These are phyloP conservation scores for Globisporangium yorkense DNA, from an alignment of 352 stramenopile genomes.

Conservation along the genomic window DNA sequence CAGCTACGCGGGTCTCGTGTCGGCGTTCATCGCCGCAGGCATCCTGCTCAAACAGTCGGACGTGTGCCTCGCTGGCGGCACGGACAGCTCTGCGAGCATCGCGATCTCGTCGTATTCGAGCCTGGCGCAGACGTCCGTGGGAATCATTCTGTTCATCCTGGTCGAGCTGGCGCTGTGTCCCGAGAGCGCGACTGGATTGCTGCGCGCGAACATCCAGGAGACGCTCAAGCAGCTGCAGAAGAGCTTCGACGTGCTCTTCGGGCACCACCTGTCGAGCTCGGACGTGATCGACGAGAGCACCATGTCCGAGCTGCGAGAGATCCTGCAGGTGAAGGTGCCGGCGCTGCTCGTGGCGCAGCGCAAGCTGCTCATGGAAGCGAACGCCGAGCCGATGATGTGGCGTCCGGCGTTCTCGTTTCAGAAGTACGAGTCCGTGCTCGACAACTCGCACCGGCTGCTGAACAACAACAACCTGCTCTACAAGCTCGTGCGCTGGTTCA, in stretches of 20 bases:
- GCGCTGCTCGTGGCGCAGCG: constrained; percentile 50
- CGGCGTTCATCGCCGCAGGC: constrained; percentile 59
- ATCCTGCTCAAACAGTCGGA: constrained; percentile 60
- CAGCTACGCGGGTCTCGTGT: constrained; percentile 67
- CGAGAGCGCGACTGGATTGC: constrained; percentile 53
- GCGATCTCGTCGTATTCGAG: constrained; percentile 73
- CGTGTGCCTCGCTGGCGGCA: constrained; percentile 37
- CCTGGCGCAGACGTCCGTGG: constrained; percentile 71
- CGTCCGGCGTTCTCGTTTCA: constrained; percentile 58
- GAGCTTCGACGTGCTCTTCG: constrained; percentile 61
- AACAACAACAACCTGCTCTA: constrained; percentile 83
- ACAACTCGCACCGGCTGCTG: constrained; percentile 52
- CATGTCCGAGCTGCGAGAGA: constrained; percentile 44
- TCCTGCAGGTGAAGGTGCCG: constrained; percentile 55
- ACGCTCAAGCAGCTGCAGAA: constrained; percentile 59
- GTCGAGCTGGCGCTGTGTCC: constrained; percentile 63
- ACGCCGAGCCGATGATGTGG: constrained; percentile 65
- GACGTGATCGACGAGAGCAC: constrained; percentile 48
- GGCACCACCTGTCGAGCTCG: constrained; percentile 54
- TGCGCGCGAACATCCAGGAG: constrained; percentile 73
- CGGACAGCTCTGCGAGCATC: constrained; percentile 34
- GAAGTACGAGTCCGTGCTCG: constrained; percentile 69
- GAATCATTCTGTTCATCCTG: constrained; percentile 74
- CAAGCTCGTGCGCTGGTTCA: constrained; percentile 78
- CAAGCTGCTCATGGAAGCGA: constrained; percentile 54